Conservation (phyloP, 140 eudicot species). For the Erigeron philadelphicus region DNA sequence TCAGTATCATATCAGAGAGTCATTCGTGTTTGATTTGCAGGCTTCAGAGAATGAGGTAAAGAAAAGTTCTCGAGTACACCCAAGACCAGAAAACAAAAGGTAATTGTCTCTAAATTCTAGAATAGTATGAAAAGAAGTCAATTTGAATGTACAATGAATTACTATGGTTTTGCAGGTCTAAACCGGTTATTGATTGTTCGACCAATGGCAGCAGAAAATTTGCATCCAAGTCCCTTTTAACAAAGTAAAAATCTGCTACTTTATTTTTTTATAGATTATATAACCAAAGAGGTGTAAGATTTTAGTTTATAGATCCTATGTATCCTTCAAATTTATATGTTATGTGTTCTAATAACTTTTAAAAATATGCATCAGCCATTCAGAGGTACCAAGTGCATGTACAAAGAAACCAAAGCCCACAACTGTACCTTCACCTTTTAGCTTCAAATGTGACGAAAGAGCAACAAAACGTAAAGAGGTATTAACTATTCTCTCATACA, state of each 20-base stretch:
- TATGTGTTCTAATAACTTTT: neutral
- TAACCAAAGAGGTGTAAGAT: no score
- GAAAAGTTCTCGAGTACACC: conserved; percentile 29
- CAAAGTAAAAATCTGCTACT: conserved; percentile 33
- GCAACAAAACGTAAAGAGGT: conserved; percentile 89
- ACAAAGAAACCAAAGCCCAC: conserved; percentile 43
- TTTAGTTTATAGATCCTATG: neutral
- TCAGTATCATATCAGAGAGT: neutral
- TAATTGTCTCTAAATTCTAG: conserved; percentile 16
- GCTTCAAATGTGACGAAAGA: conserved; percentile 70
- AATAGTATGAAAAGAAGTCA: neutral
- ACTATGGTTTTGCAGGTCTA: conserved; percentile 36
- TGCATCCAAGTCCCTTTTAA: conserved; percentile 33
- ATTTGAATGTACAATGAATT: neutral
- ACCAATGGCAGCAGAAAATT: conserved; percentile 24
- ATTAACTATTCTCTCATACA: conserved; percentile 22
- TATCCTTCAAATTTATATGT: neutral
- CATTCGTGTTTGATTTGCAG: conserved; percentile 34
- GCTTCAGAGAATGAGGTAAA: conserved; percentile 37
- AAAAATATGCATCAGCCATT: conserved; percentile 36
- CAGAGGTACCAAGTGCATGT: conserved; percentile 33
- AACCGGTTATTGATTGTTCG: conserved; percentile 20
- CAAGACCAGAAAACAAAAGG: conserved; percentile 45
- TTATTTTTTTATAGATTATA: neutral
- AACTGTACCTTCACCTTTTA: conserved; percentile 51